Conservation (phyloP, 306 rosid genomes). For the Cucurbita pepo region DNA sequence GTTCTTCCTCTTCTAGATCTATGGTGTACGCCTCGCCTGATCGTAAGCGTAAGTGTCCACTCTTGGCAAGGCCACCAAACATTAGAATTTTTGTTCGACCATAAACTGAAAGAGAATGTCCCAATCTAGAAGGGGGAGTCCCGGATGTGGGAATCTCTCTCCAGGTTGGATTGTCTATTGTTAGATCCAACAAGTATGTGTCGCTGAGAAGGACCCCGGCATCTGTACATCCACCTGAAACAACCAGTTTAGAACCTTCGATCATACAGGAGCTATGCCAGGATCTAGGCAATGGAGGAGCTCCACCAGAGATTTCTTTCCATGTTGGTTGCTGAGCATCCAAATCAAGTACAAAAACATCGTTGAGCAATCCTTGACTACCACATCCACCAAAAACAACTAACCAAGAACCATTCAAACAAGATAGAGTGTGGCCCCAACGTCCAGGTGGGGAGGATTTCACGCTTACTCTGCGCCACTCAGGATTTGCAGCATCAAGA, state of each 20-base stretch:
- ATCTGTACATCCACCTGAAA: constrained; percentile 92
- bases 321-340: constrained; percentile 96
- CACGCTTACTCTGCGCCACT: constrained; percentile 75
- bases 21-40: constrained; percentile 88
- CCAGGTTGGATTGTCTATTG: constrained; percentile 63
- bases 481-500: constrained; percentile 76
- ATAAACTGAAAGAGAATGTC: constrained; percentile 86
- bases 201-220: constrained; percentile 86
- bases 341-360: constrained; percentile 87
- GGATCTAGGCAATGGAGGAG: constrained; percentile 88
- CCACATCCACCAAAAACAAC: constrained; percentile 96
- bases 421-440: constrained; percentile 95
- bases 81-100: constrained; percentile 75
- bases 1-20: constrained; percentile 66
- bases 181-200: constrained; percentile 68
- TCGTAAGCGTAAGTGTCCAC: constrained; percentile 70
- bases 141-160: constrained; percentile 75
- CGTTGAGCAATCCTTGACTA: constrained; percentile 79
- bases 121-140: constrained; percentile 85
- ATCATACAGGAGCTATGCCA: constrained; percentile 97
- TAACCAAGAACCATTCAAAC: constrained; percentile 77
- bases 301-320: constrained; percentile 74
- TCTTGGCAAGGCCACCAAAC: constrained; percentile 97
- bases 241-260: constrained; percentile 88
- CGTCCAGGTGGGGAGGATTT: constrained; percentile 96